Conservation (phyloP, 2,329 filamentous ascomycete genomes). For the Beauveria caledonica region DNA sequence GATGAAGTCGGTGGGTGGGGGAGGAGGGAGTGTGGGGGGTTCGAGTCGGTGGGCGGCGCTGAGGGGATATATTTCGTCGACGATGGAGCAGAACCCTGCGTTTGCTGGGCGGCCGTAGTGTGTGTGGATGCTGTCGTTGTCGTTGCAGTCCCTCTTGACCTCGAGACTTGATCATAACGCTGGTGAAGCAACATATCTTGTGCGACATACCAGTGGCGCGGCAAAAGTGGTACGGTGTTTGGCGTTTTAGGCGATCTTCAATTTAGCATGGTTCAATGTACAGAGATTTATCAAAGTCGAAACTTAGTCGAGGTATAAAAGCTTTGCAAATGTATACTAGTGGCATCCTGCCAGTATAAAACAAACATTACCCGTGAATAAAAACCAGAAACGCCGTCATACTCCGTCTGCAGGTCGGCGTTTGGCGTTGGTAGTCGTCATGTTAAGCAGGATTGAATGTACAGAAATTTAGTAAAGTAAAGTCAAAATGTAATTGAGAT, state of each 20-base stretch:
- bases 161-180: too few species aligned
- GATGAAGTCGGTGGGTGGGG: too few species aligned
- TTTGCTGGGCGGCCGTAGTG: constrained; percentile 37
- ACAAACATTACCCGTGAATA: background rate
- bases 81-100: constrained; percentile 80
- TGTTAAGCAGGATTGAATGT: background rate
- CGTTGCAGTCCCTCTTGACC: too few species aligned
- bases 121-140: too few species aligned
- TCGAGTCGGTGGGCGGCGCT: constrained; percentile 69
- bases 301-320: background rate
- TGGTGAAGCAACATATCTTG: too few species aligned
- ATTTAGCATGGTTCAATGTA: background rate
- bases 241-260: background rate
- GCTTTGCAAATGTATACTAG: constrained; percentile 8
- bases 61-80: constrained; percentile 74
- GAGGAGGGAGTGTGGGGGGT: constrained; percentile 13
- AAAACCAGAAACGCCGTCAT: constrained; percentile 3
- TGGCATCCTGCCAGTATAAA: background rate
- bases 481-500: too few species aligned
- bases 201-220: too few species aligned
- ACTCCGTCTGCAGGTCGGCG: background rate
- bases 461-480: background rate
- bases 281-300: background rate
- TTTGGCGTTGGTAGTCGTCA: too few species aligned
- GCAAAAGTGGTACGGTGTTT: background rate